These are phyloP conservation scores for Coriaria nepalensis DNA, from an alignment of 306 rosid species.

Conservation along the genomic window DNA sequence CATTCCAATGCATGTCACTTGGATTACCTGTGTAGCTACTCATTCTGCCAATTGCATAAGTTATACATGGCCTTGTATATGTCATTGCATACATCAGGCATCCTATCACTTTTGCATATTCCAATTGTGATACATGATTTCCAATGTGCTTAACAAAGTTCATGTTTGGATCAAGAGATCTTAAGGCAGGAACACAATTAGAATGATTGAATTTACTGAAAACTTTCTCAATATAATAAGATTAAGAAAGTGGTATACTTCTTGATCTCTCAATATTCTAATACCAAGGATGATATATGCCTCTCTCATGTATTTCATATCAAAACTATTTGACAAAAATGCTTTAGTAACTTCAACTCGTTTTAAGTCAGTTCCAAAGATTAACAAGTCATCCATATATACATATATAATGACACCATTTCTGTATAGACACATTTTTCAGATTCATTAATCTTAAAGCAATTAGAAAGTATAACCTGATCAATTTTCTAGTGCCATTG, in stretches of 20 bases:
- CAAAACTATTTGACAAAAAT: too few species aligned
- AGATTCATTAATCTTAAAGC: too few species aligned
- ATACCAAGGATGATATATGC: too few species aligned
- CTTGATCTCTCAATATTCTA: too few species aligned
- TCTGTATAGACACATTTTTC: too few species aligned
- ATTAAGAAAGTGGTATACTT: background rate
- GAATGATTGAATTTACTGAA: background rate
- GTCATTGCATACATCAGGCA: background rate
- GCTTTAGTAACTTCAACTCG: too few species aligned
- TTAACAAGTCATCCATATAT: too few species aligned
- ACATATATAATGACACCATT: too few species aligned
- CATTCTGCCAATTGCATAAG: conserved; percentile 1
- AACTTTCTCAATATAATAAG: background rate
- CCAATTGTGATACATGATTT: background rate
- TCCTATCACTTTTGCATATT: background rate
- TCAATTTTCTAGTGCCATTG: too few species aligned
- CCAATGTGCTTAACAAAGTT: background rate
- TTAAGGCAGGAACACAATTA: background rate
- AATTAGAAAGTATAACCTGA: too few species aligned
- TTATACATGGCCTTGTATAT: conserved; percentile 4
- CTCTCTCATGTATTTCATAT: too few species aligned
- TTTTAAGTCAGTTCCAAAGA: too few species aligned
- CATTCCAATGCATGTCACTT: conserved; percentile 1
- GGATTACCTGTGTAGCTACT: background rate
- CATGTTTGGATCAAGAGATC: background rate